phyloP scores from a whole-genome alignment of 75 land plant genomes.

The Pinus tabuliformis region DNA sequence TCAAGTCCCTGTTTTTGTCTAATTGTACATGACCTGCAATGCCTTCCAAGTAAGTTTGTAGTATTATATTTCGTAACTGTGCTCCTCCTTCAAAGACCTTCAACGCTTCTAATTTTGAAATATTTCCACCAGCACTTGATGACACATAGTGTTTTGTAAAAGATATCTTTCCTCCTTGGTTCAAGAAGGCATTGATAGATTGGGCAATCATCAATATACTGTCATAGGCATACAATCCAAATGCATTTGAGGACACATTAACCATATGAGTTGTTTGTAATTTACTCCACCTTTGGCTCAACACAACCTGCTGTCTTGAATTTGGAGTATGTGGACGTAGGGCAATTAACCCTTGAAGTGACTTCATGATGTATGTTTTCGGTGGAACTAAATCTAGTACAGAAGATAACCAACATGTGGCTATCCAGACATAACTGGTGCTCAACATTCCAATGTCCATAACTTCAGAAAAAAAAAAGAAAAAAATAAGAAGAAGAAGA shows the following conservation, averaged over 20 bases:
- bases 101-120: slow-evolving; percentile 13
- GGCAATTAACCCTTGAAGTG: slow-evolving; percentile 73
- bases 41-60: slow-evolving; percentile 19
- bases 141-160: not conserved
- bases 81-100: slow-evolving; percentile 14
- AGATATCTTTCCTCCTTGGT: not conserved
- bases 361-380: slow-evolving; percentile 27
- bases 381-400: slow-evolving; percentile 17
- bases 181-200: slow-evolving; percentile 7
- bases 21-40: slow-evolving; percentile 24
- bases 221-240: slow-evolving; percentile 84
- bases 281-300: slow-evolving; percentile 46
- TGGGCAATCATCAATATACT: slow-evolving; percentile 62
- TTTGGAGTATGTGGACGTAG: slow-evolving; percentile 67
- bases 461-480: slow-evolving; percentile 31
- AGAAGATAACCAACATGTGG: slow-evolving; percentile 21
- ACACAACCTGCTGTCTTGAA: slow-evolving; percentile 27
- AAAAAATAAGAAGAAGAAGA: no score
- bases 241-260: slow-evolving; percentile 35
- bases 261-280: slow-evolving; percentile 12
- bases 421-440: slow-evolving; percentile 53
- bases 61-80: slow-evolving; percentile 16
- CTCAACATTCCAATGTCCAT: slow-evolving; percentile 33
- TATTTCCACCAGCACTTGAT: slow-evolving; percentile 3
- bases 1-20: slow-evolving; percentile 29